Conservation (phyloP, 1,139 yeast species). For the Starmera stellimalicola region DNA sequence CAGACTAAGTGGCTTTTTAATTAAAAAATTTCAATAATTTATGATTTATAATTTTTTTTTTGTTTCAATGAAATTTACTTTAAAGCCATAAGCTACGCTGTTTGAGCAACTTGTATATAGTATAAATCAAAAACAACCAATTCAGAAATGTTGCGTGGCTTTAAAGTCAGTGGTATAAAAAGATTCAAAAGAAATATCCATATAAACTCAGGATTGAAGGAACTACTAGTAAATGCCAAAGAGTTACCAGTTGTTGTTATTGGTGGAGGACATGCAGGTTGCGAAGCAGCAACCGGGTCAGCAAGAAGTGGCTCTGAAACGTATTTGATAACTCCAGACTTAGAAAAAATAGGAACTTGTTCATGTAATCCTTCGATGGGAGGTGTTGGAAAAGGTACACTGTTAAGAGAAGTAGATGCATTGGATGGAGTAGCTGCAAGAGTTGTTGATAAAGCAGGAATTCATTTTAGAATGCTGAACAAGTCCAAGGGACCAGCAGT, state of each 20-base stretch:
- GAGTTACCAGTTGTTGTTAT: slow-evolving; percentile 69
- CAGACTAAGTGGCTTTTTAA: no score
- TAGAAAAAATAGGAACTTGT: slow-evolving; percentile 79
- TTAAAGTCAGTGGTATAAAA: no score
- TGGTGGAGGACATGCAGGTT: slow-evolving; percentile 99
- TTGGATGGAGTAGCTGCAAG: slow-evolving; percentile 84
- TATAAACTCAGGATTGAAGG: neutral
- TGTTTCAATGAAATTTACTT: no score
- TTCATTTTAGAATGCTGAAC: slow-evolving; percentile 82
- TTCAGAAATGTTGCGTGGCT: no score
- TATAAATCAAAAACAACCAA: no score
- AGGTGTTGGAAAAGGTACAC: slow-evolving; percentile 95
- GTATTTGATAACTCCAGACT: slow-evolving; percentile 61
- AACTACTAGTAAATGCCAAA: slow-evolving; percentile 17
- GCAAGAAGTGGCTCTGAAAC: slow-evolving; percentile 77
- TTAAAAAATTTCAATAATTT: no score
- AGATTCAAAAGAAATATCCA: neutral
- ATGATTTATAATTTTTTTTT: no score
- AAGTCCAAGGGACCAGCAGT: slow-evolving; percentile 93
- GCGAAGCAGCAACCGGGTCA: slow-evolving; percentile 93
- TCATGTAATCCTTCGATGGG: slow-evolving; percentile 98
- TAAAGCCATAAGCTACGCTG: no score
- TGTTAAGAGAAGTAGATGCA: slow-evolving; percentile 90
- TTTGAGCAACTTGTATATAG: no score
- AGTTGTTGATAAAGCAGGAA: slow-evolving; percentile 86